Percentiles rank a stretch among this genome's conserved stretches.
phyloP scores from a whole-genome alignment of 805 yeast genomes.

The Kuraishia piskuri region DNA sequence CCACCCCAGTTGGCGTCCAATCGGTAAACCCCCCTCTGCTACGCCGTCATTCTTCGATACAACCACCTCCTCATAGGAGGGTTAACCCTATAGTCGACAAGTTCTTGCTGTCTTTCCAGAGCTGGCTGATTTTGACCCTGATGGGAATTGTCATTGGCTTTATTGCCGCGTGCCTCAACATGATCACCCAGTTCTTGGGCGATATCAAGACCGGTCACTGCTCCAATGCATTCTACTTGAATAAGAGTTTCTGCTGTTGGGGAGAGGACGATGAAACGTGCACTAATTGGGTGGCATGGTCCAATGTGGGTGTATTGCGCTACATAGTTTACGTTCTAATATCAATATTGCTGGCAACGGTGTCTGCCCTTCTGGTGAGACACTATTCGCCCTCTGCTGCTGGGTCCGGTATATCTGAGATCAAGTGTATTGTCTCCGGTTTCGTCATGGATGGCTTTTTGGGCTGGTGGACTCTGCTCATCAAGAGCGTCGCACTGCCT shows the following conservation, averaged over 20 bases:
- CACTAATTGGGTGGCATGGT: constrained; percentile 64
- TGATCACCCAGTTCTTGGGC: constrained; percentile 82
- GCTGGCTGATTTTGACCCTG: constrained; percentile 66
- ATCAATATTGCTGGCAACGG: constrained; percentile 52
- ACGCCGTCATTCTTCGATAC: constrained; percentile 4
- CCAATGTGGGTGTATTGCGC: constrained; percentile 30
- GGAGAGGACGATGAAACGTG: constrained; percentile 45
- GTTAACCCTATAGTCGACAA: constrained; percentile 14
- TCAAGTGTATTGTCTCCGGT: constrained; percentile 90
- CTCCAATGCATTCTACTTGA: constrained; percentile 56
- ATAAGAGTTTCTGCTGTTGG: constrained; percentile 77
- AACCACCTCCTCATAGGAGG: constrained; percentile 3
- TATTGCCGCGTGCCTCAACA: constrained; percentile 74
- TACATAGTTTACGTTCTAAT: constrained; percentile 52
- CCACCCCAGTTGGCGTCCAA: background rate
- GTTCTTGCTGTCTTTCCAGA: constrained; percentile 32
- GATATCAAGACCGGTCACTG: constrained; percentile 78
- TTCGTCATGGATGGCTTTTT: constrained; percentile 74
- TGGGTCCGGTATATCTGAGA: constrained; percentile 96
- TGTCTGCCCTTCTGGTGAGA: constrained; percentile 63
- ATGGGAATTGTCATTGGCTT: constrained; percentile 76
- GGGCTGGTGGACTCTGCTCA: constrained; percentile 58
- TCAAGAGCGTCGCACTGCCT: constrained; percentile 79
- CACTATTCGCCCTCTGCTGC: constrained; percentile 83
- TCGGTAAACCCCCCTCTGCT: background rate